A percentile compares a stretch with the other conserved stretches of the same genome.
These are phyloP conservation scores for Trematosphaeria pertusa DNA, from an alignment of 2,329 filamentous ascomycete species.

Conservation along the genomic window DNA sequence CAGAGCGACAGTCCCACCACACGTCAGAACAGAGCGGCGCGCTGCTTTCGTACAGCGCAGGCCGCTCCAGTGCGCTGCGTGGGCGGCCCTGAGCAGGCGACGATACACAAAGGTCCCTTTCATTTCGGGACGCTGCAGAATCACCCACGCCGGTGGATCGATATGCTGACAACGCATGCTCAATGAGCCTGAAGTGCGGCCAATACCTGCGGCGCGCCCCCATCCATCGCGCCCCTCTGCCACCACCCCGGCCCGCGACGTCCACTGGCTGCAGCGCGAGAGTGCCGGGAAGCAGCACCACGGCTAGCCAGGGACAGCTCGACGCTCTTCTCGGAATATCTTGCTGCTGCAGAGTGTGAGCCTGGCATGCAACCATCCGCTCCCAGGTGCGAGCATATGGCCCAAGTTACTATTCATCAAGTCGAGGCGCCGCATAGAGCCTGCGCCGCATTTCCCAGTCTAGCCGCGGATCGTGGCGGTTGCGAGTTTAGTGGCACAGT, in stretches of 20 bases:
- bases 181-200: constrained; percentile 47
- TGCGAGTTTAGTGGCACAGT: constrained; percentile 39
- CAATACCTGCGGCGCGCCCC: constrained; percentile 35
- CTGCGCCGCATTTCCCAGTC: constrained; percentile 23
- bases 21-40: constrained; percentile 23
- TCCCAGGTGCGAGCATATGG: constrained; percentile 32
- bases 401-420: constrained; percentile 33
- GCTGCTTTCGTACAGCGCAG: constrained; percentile 21
- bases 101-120: constrained; percentile 46
- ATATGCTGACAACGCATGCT: constrained; percentile 43
- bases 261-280: constrained; percentile 31
- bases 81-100: constrained; percentile 21
- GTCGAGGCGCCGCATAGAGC: constrained; percentile 20
- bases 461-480: constrained; percentile 36
- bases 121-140: constrained; percentile 49
- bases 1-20: constrained; percentile 24
- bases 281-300: constrained; percentile 32
- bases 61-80: constrained; percentile 18
- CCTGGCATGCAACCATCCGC: constrained; percentile 23
- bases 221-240: constrained; percentile 28
- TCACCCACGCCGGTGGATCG: constrained; percentile 44
- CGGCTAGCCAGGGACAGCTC: constrained; percentile 33
- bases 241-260: constrained; percentile 32
- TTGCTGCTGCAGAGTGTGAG: constrained; percentile 24
- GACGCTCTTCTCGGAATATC: constrained; percentile 25